phyloP scores from a whole-genome alignment of 129 eudicot genomes.

The Tanacetum coccineum region DNA sequence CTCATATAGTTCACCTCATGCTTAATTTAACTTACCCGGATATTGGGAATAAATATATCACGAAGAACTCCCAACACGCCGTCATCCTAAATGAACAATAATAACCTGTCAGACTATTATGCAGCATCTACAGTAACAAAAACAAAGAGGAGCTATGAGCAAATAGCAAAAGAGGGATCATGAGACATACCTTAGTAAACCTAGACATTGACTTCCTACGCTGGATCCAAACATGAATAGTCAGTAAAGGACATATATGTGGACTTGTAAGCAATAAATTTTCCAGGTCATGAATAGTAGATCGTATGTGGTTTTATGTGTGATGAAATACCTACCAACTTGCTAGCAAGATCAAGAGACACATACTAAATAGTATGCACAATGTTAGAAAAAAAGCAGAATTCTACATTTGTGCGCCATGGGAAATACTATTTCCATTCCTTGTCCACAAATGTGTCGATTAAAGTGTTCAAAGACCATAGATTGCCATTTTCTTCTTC shows the following conservation, averaged over 20 bases:
- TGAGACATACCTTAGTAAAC: slow-evolving; percentile 28
- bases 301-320: neutral
- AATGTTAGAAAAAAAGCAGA: neutral
- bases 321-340: neutral
- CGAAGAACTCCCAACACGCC: slow-evolving; percentile 69
- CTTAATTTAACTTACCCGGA: slow-evolving; percentile 59
- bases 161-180: slow-evolving; percentile 1
- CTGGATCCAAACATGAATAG: slow-evolving; percentile 37
- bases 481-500: too few species aligned
- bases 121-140: neutral
- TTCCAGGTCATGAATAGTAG: neutral
- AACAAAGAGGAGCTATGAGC: slow-evolving; percentile 11
- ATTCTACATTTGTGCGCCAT: slow-evolving; percentile 5
- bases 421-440: slow-evolving; percentile 7
- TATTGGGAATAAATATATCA: slow-evolving; percentile 69
- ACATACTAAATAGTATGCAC: neutral
- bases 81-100: slow-evolving; percentile 49
- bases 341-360: neutral
- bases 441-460: neutral
- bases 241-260: slow-evolving; percentile 5
- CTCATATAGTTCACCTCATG: slow-evolving; percentile 6
- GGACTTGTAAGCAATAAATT: slow-evolving; percentile 3
- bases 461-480: too few species aligned
- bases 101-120: neutral
- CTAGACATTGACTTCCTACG: slow-evolving; percentile 34